Conservation (phyloP, 345 rosid genomes). For the Citrus glauca region DNA sequence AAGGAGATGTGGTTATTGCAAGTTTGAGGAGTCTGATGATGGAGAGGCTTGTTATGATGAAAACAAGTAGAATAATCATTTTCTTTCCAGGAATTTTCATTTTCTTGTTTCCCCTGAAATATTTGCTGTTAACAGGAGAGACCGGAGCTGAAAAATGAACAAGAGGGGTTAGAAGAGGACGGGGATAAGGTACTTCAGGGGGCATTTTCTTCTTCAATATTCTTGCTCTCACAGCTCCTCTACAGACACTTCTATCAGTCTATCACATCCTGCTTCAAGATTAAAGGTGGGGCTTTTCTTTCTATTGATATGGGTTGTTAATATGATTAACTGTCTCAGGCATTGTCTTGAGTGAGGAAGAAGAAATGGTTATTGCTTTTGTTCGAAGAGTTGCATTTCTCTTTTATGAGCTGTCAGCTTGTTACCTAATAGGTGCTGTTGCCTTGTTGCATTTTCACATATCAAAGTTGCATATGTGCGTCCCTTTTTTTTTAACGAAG, state of each 20-base stretch:
- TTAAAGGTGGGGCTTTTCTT: slow-evolving; percentile 15
- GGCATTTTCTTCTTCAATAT: slow-evolving; percentile 43
- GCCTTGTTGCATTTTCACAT: slow-evolving; percentile 16
- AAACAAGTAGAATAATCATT: slow-evolving; percentile 56
- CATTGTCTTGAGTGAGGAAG: slow-evolving; percentile 36
- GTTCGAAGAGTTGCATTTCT: slow-evolving; percentile 35
- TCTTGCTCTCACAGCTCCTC: slow-evolving; percentile 14
- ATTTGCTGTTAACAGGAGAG: slow-evolving; percentile 38
- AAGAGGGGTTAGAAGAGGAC: slow-evolving; percentile 37
- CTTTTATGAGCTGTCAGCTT: slow-evolving; percentile 20
- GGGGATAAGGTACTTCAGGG: slow-evolving; percentile 48
- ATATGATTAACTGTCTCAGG: background rate
- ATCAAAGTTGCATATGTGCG: slow-evolving; percentile 12
- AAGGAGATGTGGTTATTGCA: slow-evolving; percentile 30
- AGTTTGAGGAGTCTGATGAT: slow-evolving; percentile 57
- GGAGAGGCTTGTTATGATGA: slow-evolving; percentile 58
- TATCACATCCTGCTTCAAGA: slow-evolving; percentile 25
- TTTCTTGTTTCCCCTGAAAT: slow-evolving; percentile 28
- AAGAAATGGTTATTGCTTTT: slow-evolving; percentile 57
- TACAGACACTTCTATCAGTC: slow-evolving; percentile 5
- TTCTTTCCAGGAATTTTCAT: slow-evolving; percentile 56
- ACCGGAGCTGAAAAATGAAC: slow-evolving; percentile 43
- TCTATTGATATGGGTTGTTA: background rate
- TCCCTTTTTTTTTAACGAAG: background rate
- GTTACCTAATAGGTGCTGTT: slow-evolving; percentile 31